Conservation (phyloP, 148 eudicot genomes). For the Camellia granthamiana region DNA sequence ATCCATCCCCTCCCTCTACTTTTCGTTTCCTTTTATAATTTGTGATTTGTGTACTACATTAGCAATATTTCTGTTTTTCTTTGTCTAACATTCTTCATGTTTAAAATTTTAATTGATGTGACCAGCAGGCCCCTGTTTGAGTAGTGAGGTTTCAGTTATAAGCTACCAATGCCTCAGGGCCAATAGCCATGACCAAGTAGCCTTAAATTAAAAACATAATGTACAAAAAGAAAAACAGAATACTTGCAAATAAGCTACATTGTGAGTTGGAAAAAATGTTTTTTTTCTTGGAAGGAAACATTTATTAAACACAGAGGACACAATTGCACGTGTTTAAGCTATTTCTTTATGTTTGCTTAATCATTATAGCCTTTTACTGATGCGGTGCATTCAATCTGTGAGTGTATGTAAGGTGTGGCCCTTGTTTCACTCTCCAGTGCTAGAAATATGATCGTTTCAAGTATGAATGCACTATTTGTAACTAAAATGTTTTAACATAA, state of each 20-base stretch:
- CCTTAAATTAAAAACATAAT: neutral
- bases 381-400: neutral
- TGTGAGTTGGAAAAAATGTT: neutral
- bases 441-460: neutral
- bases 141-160: neutral
- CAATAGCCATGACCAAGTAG: neutral
- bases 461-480: neutral
- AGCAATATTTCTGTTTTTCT: neutral
- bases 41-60: neutral
- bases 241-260: constrained; percentile 4
- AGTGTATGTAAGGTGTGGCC: neutral
- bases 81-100: neutral
- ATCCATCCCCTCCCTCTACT: neutral
- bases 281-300: neutral
- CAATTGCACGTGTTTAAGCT: neutral
- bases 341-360: neutral
- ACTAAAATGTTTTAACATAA: neutral
- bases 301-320: neutral
- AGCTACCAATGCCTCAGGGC: neutral
- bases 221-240: neutral
- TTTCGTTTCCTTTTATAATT: neutral
- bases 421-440: neutral
- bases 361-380: neutral
- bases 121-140: neutral
- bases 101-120: neutral